Evolutionary conservation across 768 basidiomycete species (phyloP).

Genomic region (Strobilomyces dryophilus): DNA sequence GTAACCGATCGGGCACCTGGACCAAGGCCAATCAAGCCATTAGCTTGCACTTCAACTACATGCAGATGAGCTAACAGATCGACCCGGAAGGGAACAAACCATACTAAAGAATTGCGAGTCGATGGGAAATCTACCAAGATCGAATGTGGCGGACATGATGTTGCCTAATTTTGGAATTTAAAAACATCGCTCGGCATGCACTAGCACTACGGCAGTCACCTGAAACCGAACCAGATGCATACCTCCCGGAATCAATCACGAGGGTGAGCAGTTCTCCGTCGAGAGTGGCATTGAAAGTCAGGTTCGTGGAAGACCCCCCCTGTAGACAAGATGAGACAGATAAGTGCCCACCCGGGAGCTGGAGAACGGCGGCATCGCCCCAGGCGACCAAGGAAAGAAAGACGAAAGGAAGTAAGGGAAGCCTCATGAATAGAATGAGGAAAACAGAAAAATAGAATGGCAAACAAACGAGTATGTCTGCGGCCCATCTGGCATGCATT

Average conservation of each 20-base stretch:
- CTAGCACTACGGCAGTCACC: slow-evolving; percentile 35
- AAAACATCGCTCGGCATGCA: neutral
- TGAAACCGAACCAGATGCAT: slow-evolving; percentile 42
- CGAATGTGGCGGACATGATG: slow-evolving; percentile 27
- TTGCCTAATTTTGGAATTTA: slow-evolving; percentile 16
- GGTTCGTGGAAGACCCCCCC: slow-evolving; percentile 27
- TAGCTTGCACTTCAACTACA: slow-evolving; percentile 20
- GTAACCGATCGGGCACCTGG: slow-evolving; percentile 53
- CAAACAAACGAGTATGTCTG: neutral
- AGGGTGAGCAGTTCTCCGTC: slow-evolving; percentile 31
- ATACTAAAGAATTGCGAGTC: slow-evolving; percentile 36
- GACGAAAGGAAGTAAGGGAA: slow-evolving; percentile 1
- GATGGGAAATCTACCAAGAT: slow-evolving; percentile 41
- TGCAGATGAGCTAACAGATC: neutral
- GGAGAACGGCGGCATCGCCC: slow-evolving; percentile 9
- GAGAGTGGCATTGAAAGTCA: slow-evolving; percentile 35
- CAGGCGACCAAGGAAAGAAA: slow-evolving; percentile 9
- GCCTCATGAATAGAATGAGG: slow-evolving; percentile 7
- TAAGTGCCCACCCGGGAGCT: slow-evolving; percentile 12
- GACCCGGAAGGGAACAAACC: neutral
- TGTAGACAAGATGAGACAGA: slow-evolving; percentile 8
- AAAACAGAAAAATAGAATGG: neutral
- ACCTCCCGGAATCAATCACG: slow-evolving; percentile 47
- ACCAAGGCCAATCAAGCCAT: slow-evolving; percentile 54
- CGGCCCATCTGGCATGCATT: neutral